Evolutionary conservation across 305 asterid species (phyloP).

Genomic region (Vinca major): DNA sequence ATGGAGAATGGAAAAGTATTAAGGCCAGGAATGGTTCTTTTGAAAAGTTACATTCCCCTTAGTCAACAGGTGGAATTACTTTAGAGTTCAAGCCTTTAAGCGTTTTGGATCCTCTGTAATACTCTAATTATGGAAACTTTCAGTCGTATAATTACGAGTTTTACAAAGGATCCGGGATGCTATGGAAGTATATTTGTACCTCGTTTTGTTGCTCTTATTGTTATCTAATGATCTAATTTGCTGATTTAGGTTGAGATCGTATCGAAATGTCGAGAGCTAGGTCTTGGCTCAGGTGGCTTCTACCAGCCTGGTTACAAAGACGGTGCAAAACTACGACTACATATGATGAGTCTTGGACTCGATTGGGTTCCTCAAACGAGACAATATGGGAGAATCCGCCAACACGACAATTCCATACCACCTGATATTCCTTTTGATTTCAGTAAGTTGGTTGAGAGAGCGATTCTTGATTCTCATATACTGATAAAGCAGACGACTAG

Average conservation of each 20-base stretch:
- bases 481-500: conserved; percentile 21
- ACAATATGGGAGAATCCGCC: conserved; percentile 30
- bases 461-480: conserved; percentile 31
- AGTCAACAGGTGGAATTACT: conserved; percentile 38
- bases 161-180: no score
- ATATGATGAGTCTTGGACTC: conserved; percentile 66
- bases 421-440: conserved; percentile 45
- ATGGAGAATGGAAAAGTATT: conserved; percentile 28
- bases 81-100: not conserved
- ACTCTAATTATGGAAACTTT: no score
- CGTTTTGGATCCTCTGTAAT: not conserved
- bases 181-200: not conserved
- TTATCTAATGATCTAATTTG: not conserved
- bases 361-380: conserved; percentile 62
- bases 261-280: conserved; percentile 39
- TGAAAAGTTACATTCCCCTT: conserved; percentile 35
- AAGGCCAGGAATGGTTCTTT: conserved; percentile 62
- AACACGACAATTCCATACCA: conserved; percentile 32
- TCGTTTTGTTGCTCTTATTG: not conserved
- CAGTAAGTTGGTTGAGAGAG: conserved; percentile 23
- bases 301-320: conserved; percentile 47
- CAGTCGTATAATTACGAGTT: no score
- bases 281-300: conserved; percentile 50
- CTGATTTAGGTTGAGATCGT: conserved; percentile 33
- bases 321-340: conserved; percentile 48